Evolutionary conservation across 345 rosid genomes (phyloP).

Genomic region (Clarkia xantiana): DNA sequence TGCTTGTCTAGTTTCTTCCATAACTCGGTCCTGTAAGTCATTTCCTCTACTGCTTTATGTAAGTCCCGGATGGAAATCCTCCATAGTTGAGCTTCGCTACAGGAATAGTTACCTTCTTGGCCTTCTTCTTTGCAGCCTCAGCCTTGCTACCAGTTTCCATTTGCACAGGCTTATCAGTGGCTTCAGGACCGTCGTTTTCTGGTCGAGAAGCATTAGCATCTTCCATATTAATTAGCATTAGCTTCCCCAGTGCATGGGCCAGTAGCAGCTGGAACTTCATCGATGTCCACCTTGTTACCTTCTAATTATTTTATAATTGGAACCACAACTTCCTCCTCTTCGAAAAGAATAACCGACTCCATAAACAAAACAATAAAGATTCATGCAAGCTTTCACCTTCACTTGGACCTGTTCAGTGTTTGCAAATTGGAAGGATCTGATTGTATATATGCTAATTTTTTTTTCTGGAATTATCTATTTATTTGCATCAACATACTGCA

Average conservation of each 20-base stretch:
- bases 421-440: no score
- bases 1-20: no score
- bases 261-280: no score
- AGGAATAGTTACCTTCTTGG: conserved; percentile 67
- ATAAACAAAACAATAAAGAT: conserved; percentile 74
- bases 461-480: no score
- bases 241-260: conserved; percentile 38
- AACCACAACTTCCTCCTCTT: conserved; percentile 83
- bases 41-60: conserved; percentile 97
- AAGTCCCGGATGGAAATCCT: no score
- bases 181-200: conserved; percentile 69
- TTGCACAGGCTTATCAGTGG: conserved; percentile 57
- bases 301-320: conserved; percentile 48
- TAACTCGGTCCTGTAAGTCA: no score
- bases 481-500: no score
- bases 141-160: conserved; percentile 88
- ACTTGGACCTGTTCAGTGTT: no score
- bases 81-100: conserved; percentile 53
- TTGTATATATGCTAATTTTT: no score
- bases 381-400: conserved; percentile 73
- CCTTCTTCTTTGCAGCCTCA: conserved; percentile 85
- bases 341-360: conserved; percentile 93
- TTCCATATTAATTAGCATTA: conserved; percentile 71
- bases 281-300: no score
- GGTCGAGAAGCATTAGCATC: conserved; percentile 45